Conservation (phyloP, 176 grass and related monocot genomes). For the Avena atlantica region DNA sequence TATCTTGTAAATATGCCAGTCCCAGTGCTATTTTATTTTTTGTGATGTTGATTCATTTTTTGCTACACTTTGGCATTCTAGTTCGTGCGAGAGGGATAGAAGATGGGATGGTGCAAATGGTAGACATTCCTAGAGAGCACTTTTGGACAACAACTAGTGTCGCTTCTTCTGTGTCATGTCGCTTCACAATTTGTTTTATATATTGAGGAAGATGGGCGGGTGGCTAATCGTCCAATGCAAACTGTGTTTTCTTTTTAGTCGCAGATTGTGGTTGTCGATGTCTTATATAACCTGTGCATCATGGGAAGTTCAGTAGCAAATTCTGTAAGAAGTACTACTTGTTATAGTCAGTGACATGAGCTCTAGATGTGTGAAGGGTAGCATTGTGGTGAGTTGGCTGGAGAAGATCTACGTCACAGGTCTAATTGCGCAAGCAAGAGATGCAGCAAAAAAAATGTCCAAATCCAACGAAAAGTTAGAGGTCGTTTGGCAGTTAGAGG, state of each 20-base stretch:
- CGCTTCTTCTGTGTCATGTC: constrained; percentile 1
- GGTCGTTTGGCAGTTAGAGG: too few relatives aligned
- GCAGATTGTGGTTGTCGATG: constrained; percentile 39
- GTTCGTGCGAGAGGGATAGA: constrained; percentile 48
- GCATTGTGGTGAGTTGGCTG: too few relatives aligned
- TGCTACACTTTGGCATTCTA: background rate
- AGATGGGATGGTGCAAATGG: constrained; percentile 55
- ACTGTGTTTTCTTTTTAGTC: constrained; percentile 12
- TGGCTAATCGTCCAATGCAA: constrained; percentile 38
- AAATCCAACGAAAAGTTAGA: too few relatives aligned
- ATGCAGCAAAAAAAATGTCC: too few relatives aligned
- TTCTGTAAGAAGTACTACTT: too few relatives aligned
- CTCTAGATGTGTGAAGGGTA: too few relatives aligned
- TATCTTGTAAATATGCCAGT: background rate
- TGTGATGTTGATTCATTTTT: background rate
- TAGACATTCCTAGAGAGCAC: constrained; percentile 69
- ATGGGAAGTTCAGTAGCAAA: background rate
- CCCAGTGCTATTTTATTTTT: background rate
- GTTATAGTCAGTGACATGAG: too few relatives aligned
- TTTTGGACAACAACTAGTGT: constrained; percentile 58
- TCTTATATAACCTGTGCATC: constrained; percentile 18
- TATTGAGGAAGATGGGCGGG: constrained; percentile 1
- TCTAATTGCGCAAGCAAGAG: too few relatives aligned
- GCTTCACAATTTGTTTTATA: constrained; percentile 38
- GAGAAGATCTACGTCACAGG: too few relatives aligned